Conservation (phyloP, 805 yeast species). For the Candida nonsorbophila region DNA sequence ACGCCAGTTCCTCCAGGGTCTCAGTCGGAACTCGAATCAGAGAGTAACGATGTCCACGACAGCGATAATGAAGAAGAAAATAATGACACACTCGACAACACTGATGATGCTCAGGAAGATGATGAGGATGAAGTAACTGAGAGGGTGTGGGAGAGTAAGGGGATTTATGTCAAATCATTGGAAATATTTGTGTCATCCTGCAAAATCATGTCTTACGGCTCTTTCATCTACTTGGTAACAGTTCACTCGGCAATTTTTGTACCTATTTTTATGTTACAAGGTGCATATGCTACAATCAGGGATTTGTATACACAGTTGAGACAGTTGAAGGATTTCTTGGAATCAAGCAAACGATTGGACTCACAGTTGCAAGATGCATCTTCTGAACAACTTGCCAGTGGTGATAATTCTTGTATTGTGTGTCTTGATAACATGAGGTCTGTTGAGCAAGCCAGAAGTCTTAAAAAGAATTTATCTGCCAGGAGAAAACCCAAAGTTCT, state of each 20-base stretch:
- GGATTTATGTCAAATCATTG: slow-evolving; percentile 51
- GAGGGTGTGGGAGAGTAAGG: slow-evolving; percentile 68
- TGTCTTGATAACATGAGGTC: slow-evolving; percentile 86
- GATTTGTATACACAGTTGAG: slow-evolving; percentile 25
- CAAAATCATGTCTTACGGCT: slow-evolving; percentile 22
- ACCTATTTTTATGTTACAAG: slow-evolving; percentile 39
- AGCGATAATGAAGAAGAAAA: slow-evolving; percentile 4
- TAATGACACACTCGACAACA: too few relatives aligned
- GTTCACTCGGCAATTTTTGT: slow-evolving; percentile 24
- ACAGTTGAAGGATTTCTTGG: slow-evolving; percentile 45
- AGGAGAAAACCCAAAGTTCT: slow-evolving; percentile 67
- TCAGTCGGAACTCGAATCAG: slow-evolving; percentile 2
- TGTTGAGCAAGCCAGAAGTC: slow-evolving; percentile 22
- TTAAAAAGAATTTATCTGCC: slow-evolving; percentile 15
- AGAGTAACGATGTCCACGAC: slow-evolving; percentile 1
- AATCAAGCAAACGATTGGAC: slow-evolving; percentile 60
- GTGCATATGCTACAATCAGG: slow-evolving; percentile 36
- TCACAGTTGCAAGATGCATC: slow-evolving; percentile 59
- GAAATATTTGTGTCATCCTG: slow-evolving; percentile 47
- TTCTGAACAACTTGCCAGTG: slow-evolving; percentile 47
- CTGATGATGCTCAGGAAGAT: slow-evolving; percentile 8
- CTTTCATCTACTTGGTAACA: slow-evolving; percentile 29
- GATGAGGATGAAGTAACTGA: slow-evolving; percentile 42
- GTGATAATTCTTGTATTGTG: slow-evolving; percentile 71
- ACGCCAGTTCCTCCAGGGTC: slow-evolving; percentile 1